Percentiles rank a stretch among this genome's conserved stretches.
These are phyloP conservation scores for Phoma sp. DNA, from an alignment of 2,329 filamentous ascomycete genomes.

Conservation along the genomic window DNA sequence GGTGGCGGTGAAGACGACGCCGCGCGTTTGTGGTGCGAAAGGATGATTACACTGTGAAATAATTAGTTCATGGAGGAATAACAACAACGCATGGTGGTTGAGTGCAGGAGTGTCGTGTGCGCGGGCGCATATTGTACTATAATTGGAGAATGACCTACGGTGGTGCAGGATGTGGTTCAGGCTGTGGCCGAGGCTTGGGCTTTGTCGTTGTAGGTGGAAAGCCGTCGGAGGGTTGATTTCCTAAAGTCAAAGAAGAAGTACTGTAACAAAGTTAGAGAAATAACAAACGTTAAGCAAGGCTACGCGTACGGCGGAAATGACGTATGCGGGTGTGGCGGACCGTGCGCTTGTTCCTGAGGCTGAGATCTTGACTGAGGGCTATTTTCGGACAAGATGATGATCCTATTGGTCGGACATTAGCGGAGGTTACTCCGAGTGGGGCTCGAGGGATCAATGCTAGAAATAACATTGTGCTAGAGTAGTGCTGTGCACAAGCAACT, in stretches of 20 bases:
- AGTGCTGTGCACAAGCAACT: not conserved
- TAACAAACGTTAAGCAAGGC: slow-evolving; percentile 16
- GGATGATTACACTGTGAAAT: slow-evolving; percentile 26
- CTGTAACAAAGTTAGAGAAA: slow-evolving; percentile 14
- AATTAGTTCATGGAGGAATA: not conserved
- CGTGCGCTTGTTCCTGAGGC: slow-evolving; percentile 27
- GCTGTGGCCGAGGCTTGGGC: slow-evolving; percentile 9
- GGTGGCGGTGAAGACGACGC: slow-evolving; percentile 16
- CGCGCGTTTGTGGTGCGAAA: slow-evolving; percentile 19
- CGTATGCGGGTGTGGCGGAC: slow-evolving; percentile 29
- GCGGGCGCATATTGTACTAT: too few relatives aligned
- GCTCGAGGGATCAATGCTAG: not conserved
- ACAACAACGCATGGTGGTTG: not conserved
- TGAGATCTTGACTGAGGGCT: slow-evolving; percentile 24
- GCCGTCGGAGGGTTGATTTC: slow-evolving; percentile 12
- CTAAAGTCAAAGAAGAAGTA: not conserved
- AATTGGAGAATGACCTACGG: slow-evolving; percentile 14
- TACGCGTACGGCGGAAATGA: slow-evolving; percentile 34
- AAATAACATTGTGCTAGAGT: slow-evolving; percentile 5
- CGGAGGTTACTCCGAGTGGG: slow-evolving; percentile 1
- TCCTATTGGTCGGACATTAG: slow-evolving; percentile 24
- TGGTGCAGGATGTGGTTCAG: slow-evolving; percentile 18
- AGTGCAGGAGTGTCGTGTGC: slow-evolving; percentile 1
- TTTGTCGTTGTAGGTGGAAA: not conserved
- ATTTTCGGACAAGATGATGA: slow-evolving; percentile 37